Base-by-base conservation (phyloP, 78 protist species). In the Dictyostelium brefeldianum region DNA sequence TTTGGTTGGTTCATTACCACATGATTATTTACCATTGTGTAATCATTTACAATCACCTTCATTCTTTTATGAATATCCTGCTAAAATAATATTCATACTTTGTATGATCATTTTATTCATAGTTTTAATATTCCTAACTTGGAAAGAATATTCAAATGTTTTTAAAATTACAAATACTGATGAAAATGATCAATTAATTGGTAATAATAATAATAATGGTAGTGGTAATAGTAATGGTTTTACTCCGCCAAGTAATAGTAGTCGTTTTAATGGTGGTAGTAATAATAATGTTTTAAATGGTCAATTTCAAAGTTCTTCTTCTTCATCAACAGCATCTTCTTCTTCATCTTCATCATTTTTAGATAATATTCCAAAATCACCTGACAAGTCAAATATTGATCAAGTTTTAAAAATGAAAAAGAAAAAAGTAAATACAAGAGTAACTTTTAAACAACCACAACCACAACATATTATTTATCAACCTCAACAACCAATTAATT, bases 61-160 rank as follows among this genome's bases (percentile, higher is more conserved):
- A 7, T 77, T 70, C 80, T 87, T 87, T 48, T 87, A 87, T 20
- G 92, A 87, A 14, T 87, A 87, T 77, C 92, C 80, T 20, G 92
- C 92, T 4, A 87, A 87, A 81, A 77, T 75, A 20, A 56, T 87
- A 12, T 87, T 87, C 67, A 87, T 87, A 48, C 47, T 87, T 41
- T 48, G 84, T 18, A 87, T 87, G 92, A 46, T 87, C 11, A 77
- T 87, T 27, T 56, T 87, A 31, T 87, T 87, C 48, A 50, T 87
- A 10, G 78, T 87, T 31, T 70, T 87, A 15, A 87, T 87, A 7
- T 77, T 77, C 47, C 14, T 87, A 17, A 64, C 84, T 36, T 87
- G 65, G 29, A 87, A 53, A 50, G 83, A 87, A 29, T 87, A 77
- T 77, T 82, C 89, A 51, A 67, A 67, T 20, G 43, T 75, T 22